phyloP scores from a whole-genome alignment of 495 filamentous ascomycete genomes.

The Amniculicola lignicola region DNA sequence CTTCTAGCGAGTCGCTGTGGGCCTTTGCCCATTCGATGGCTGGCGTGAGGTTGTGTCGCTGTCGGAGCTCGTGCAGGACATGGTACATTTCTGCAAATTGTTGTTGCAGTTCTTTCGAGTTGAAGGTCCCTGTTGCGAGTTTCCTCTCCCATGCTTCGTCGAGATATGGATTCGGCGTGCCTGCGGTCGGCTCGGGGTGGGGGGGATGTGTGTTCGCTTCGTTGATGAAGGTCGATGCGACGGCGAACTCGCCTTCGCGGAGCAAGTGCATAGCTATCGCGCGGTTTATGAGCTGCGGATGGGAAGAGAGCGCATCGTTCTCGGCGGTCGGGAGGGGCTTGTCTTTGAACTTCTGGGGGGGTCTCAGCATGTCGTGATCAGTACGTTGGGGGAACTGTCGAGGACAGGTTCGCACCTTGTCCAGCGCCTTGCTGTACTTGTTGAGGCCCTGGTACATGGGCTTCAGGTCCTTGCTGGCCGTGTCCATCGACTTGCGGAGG shows the following conservation, averaged over 20 bases:
- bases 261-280: constrained; percentile 96
- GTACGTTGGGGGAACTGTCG: not conserved
- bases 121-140: constrained; percentile 29
- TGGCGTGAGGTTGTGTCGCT: constrained; percentile 65
- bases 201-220: constrained; percentile 52
- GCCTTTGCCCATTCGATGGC: constrained; percentile 83
- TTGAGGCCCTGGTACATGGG: constrained; percentile 72
- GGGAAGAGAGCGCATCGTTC: constrained; percentile 74
- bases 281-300: constrained; percentile 75
- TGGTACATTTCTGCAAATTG: constrained; percentile 87
- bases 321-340: constrained; percentile 71
- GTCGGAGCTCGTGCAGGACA: constrained; percentile 73
- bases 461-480: constrained; percentile 73
- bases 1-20: constrained; percentile 67
- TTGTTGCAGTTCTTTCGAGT: constrained; percentile 56
- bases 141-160: constrained; percentile 30
- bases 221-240: constrained; percentile 74
- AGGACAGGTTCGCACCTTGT: constrained; percentile 59
- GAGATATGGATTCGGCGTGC: constrained; percentile 27
- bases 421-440: constrained; percentile 76
- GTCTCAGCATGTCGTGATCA: not conserved
- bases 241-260: constrained; percentile 86
- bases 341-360: constrained; percentile 67
- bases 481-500: constrained; percentile 71
- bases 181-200: constrained; percentile 29